Evolutionary conservation across 805 yeast genomes (phyloP).

Genomic region (Clavispora santaluciae): DNA sequence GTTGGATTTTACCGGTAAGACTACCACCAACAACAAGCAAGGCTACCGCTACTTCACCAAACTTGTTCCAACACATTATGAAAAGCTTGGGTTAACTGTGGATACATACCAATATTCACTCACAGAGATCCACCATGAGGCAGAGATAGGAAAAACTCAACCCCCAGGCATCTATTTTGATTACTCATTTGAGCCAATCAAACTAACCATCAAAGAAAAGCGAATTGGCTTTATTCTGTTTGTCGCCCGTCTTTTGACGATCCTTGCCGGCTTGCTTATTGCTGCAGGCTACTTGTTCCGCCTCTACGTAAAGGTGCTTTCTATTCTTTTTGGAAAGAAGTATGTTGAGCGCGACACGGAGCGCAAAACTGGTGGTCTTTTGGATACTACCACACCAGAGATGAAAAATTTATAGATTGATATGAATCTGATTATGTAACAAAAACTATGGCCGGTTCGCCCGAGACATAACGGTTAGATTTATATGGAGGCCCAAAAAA

Average conservation of each 20-base stretch:
- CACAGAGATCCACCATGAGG: constrained; percentile 42
- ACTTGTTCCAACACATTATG: constrained; percentile 80
- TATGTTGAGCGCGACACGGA: constrained; percentile 47
- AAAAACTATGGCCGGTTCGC: too few species aligned
- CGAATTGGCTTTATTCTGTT: constrained; percentile 77
- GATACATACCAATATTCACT: constrained; percentile 86
- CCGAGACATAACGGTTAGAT: too few species aligned
- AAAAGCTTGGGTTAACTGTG: constrained; percentile 62
- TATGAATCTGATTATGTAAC: too few species aligned
- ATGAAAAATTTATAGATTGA: background rate
- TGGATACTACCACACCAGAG: constrained; percentile 10
- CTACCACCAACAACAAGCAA: constrained; percentile 44
- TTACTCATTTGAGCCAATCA: constrained; percentile 86
- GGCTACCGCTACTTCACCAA: constrained; percentile 63
- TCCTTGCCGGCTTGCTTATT: constrained; percentile 76
- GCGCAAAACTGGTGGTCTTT: constrained; percentile 31
- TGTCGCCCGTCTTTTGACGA: constrained; percentile 70
- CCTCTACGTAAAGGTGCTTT: constrained; percentile 49
- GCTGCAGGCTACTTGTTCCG: constrained; percentile 63
- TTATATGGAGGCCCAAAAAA: too few species aligned
- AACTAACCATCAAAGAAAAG: constrained; percentile 60
- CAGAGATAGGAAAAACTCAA: constrained; percentile 11
- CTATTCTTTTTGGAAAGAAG: constrained; percentile 54
- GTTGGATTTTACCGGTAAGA: constrained; percentile 69
- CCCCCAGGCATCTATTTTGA: constrained; percentile 76